Evolutionary conservation across 371 early-diverging fungal genomes (phyloP).

Genomic region (Apophysomyces elegans): DNA sequence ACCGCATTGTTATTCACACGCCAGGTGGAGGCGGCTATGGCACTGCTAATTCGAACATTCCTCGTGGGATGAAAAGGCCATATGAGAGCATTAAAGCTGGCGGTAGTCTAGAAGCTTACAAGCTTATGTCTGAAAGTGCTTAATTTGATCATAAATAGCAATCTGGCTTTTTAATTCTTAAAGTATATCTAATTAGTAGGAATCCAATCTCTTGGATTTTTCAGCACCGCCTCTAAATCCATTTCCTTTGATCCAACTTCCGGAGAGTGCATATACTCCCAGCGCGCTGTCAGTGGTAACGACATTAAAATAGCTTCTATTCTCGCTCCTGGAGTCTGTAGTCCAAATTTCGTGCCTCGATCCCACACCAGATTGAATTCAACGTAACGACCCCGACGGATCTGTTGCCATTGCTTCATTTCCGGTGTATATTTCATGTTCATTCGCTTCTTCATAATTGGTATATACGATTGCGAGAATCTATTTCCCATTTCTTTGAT

Average conservation of each 20-base stretch:
- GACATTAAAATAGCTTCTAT: slow-evolving; percentile 86
- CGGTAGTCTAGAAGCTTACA: slow-evolving; percentile 30
- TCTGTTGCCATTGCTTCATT: slow-evolving; percentile 81
- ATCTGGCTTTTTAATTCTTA: too few relatives aligned
- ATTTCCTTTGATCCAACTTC: slow-evolving; percentile 70
- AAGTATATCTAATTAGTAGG: slow-evolving; percentile 15
- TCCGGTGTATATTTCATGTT: slow-evolving; percentile 63
- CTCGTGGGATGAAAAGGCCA: slow-evolving; percentile 3
- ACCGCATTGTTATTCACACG: slow-evolving; percentile 82
- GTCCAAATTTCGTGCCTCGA: slow-evolving; percentile 88
- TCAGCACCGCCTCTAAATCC: slow-evolving; percentile 76
- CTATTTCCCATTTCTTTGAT: slow-evolving; percentile 70
- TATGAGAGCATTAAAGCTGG: slow-evolving; percentile 23
- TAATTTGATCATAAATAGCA: background rate
- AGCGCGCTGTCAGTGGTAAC: slow-evolving; percentile 79
- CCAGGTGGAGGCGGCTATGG: slow-evolving; percentile 95
- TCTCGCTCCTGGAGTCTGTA: slow-evolving; percentile 80
- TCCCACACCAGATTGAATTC: slow-evolving; percentile 88
- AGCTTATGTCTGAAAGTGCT: slow-evolving; percentile 34
- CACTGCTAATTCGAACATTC: background rate
- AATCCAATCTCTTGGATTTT: slow-evolving; percentile 86
- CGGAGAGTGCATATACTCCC: slow-evolving; percentile 85
- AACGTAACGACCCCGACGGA: slow-evolving; percentile 86
- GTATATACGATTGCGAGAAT: slow-evolving; percentile 78
- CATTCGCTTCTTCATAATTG: slow-evolving; percentile 71